Conservation (phyloP, 805 yeast species). For the Saturnispora saitoi region DNA sequence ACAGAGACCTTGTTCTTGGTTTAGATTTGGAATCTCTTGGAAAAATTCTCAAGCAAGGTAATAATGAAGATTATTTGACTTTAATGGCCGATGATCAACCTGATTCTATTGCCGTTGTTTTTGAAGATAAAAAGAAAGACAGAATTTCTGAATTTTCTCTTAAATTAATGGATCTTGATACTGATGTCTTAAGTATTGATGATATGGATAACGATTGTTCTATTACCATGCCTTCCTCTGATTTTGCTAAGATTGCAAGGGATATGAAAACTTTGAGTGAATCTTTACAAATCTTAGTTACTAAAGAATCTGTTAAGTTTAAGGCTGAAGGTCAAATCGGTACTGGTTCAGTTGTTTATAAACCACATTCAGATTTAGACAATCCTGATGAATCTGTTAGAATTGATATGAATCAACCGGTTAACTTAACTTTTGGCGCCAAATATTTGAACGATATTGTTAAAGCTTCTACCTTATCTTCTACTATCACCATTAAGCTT, state of each 20-base stretch:
- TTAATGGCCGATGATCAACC: conserved; percentile 74
- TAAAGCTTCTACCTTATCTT: conserved; percentile 76
- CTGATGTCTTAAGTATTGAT: conserved; percentile 87
- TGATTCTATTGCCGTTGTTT: conserved; percentile 67
- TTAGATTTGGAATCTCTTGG: conserved; percentile 80
- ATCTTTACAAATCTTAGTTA: conserved; percentile 74
- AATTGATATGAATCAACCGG: conserved; percentile 79
- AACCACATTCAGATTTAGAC: conserved; percentile 77
- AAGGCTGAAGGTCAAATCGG: conserved; percentile 89
- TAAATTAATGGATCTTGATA: conserved; percentile 93
- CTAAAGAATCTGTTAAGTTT: conserved; percentile 88
- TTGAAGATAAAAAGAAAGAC: conserved; percentile 87
- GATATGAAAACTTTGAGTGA: conserved; percentile 84
- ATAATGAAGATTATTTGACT: conserved; percentile 80
- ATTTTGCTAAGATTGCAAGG: conserved; percentile 81
- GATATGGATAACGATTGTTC: conserved; percentile 87
- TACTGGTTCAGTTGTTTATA: conserved; percentile 74
- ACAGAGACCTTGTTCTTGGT: conserved; percentile 85
- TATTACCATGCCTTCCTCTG: conserved; percentile 78
- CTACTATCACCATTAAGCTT: conserved; percentile 72
- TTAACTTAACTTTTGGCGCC: conserved; percentile 82
- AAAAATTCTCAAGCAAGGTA: conserved; percentile 86
- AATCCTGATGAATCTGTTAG: conserved; percentile 65
- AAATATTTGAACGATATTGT: conserved; percentile 86
- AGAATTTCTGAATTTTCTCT: conserved; percentile 86